Base-by-base conservation (phyloP, 768 basidiomycete genomes). In the Lepiota brunneoincarnata region DNA sequence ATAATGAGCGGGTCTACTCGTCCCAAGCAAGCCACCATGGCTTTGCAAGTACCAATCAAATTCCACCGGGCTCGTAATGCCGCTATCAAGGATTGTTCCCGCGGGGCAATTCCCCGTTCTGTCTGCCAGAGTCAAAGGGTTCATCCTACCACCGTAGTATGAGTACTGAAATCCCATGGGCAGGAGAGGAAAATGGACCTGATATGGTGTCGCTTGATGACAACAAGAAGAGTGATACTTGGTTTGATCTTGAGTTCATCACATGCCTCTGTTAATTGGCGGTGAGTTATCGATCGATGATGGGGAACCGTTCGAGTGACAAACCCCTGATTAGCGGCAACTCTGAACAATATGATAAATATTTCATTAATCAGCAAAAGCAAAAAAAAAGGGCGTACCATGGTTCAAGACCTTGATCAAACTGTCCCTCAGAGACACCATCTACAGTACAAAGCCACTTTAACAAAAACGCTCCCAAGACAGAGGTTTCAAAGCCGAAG, bases 41-140 rank as follows among this genome's bases (percentile, higher is more conserved):
- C 84, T 86, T 61, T 84, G 84, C 3, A 93, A 73, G 60, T 88
- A 91, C 66, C 82, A 93, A 59, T 93, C 91, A 35, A 85, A 84
- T 50, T 89, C 87, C 0, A 79, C 78, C 0, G 89, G 87, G 60
- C 88, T 85, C 0, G 79, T 77, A 39, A 91, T 81, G 3, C 82
- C 84, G 1, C 73, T 73, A 61, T 93, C 91, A 20, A 91, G 78
- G 12, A 93, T 87, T 0, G 89, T 89, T 6, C 91, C 91, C 0
- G 91, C 88, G 1, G 78, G 80, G 59, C 83, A 85, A 61, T 93
- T 93, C 2, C 84, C 86, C 52, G 82, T 86, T 49, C 72, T 76
- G 59, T 92, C 90, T 0, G 72, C 54, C 0, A 51, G 46, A 6
- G 46, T 57, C 50, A 64, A 57, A 15, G 65, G 60, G 40, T 61